Base-by-base conservation (phyloP, 164 flowering plant species). In the Santalum album region DNA sequence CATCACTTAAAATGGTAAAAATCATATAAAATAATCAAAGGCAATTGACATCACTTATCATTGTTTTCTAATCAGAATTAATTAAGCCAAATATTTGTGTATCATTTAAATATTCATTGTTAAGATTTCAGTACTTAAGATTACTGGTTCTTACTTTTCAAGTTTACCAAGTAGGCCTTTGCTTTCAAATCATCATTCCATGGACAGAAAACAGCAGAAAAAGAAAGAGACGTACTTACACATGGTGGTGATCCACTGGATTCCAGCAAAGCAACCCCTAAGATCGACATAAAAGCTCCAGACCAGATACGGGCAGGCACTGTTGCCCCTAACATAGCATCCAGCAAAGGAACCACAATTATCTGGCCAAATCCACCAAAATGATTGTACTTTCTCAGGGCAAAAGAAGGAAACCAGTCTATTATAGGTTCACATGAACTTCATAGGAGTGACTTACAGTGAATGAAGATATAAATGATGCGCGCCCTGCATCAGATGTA, bases 211-310 rank as follows among this genome's bases (percentile, higher is more conserved):
- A 9, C 26, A 43, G 23, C 1, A 14, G 6, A 36, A 22, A 44
- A 36, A 12, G 32, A 66, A 21, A 29, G 1, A 50, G 4, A 61
- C 36, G 40, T 27, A 64, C 88, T 69, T 76, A 84, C 97, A 72
- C 71, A 53, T n/a, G 97, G 97, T 56, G 95, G 82, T 34, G 95
- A 86, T 55, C 97, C 95, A 76, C 97, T 84, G 24, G 88, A 84
- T 72, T 90, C 97, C 59, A 90, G 77, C 86, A 90, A 34, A 16
- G 63, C 77, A 59, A 86, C 83, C 40, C 97, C 97, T 11, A 72
- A 3, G 12, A 86, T 46, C 32, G 95, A 82, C 75, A 78, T 72
- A 21, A 82, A 57, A 63, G 86, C 97, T 56, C 95, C 97, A 76
- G 82, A 72, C 90, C 91, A 90, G 14, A 83, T 86, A 40, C 43